A percentile compares a stretch with the other conserved stretches of the same genome.
Conservation (phyloP, 1,284 basidiomycete genomes). For the Ceratobasidium sp. region DNA sequence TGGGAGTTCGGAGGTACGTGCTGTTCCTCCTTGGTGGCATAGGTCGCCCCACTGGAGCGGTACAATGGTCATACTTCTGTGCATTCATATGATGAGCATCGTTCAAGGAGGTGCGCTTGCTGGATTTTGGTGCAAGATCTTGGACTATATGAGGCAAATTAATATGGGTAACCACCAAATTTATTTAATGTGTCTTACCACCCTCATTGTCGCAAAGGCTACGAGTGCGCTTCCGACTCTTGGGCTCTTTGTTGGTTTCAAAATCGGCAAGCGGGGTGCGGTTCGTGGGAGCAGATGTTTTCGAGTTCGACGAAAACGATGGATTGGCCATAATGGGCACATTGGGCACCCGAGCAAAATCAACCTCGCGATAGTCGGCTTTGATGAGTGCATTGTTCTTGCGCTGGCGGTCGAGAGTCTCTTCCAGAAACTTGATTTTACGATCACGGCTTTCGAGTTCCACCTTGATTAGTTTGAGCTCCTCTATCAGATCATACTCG, state of each 20-base stretch:
- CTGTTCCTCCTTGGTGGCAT: too few species aligned
- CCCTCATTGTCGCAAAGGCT: not conserved
- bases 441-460: not conserved
- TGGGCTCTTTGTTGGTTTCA: not conserved
- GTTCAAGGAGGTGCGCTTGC: too few species aligned
- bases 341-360: not conserved
- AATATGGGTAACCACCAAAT: not conserved
- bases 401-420: constrained; percentile 14
- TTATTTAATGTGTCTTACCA: not conserved
- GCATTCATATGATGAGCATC: too few species aligned
- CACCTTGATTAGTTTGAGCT: too few species aligned
- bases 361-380: constrained; percentile 24
- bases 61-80: too few species aligned
- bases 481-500: too few species aligned
- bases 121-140: too few species aligned
- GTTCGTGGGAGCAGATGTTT: not conserved
- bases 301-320: not conserved
- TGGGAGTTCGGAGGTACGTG: too few species aligned
- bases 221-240: not conserved
- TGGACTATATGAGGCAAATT: not conserved
- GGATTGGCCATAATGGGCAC: constrained; percentile 2
- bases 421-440: constrained; percentile 13
- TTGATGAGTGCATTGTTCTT: constrained; percentile 33
- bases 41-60: too few species aligned
- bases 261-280: constrained; percentile 11